Base-by-base conservation (phyloP, 306 rosid species). In the Quercus suber region DNA sequence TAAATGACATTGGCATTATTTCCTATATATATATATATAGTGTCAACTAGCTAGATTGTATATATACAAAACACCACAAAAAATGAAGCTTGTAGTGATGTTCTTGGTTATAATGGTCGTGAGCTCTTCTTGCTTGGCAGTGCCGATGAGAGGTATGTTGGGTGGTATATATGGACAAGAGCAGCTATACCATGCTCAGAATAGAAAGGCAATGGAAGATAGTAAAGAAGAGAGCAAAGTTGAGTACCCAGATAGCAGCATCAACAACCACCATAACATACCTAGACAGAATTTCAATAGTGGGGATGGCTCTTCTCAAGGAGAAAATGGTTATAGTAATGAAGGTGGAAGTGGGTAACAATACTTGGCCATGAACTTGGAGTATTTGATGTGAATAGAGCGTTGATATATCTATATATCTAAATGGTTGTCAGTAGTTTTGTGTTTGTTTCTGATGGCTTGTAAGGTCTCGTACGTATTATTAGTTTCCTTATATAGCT, bases 121-220 rank as follows among this genome's bases (percentile, higher is more conserved):
- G 75, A 75, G 71, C 71, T 77, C 69, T 28, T 23, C 74, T 57
- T 51, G 73, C 80, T 73, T 73, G 56, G 88, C 81, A 10, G 88
- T 76, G 31, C 79, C 89, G 14, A 72, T 81, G 55, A 82, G 85
- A 64, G 80, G 55, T 12, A 76, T 69, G 55, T 10, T 87, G 59
- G 88, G 88, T 67, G 89, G 90, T 41, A 82, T 74, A 55, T 81
- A 76, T 67, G 87, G 88, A 33, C 87, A 83, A 78, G 89, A 84
- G 82, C 86, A 87, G 71, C 77, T 78, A 60, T 84, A 76, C 77
- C 79, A 5, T 14, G 60, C 12, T 52, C 69, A 82, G 71, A 74
- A 64, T 6, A 81, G 86, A 43, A 81, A 83, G 76, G 27, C 65
- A 10, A 75, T 78, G 43, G 82, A 84, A 82, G 82, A 70, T 60